A percentile compares a stretch with the other conserved stretches of the same genome.
These are phyloP conservation scores for Claviceps fusiformis DNA, from an alignment of 2,329 filamentous ascomycete genomes.

Conservation along the genomic window DNA sequence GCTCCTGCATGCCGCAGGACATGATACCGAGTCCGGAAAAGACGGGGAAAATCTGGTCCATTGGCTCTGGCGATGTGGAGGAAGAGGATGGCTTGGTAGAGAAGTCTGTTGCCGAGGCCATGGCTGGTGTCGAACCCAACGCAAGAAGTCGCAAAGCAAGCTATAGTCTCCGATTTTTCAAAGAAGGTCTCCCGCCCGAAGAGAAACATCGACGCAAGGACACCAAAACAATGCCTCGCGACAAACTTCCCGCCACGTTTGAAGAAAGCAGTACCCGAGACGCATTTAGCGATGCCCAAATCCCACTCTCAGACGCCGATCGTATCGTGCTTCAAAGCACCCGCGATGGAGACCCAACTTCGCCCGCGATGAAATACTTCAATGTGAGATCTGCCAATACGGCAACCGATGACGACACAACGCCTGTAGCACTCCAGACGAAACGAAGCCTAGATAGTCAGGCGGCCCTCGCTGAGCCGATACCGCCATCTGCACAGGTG, in stretches of 20 bases:
- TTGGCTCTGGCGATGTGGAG: constrained; percentile 36
- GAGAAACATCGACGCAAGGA: constrained; percentile 44
- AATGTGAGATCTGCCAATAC: constrained; percentile 6
- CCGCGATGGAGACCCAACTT: background rate
- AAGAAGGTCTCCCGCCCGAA: constrained; percentile 46
- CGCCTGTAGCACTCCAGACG: constrained; percentile 8
- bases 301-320: background rate
- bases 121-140: constrained; percentile 48
- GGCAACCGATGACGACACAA: constrained; percentile 1
- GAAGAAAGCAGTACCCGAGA: constrained; percentile 15
- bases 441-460: constrained; percentile 10
- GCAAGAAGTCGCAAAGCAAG: constrained; percentile 54
- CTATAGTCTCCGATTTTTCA: constrained; percentile 54
- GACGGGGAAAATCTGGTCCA: constrained; percentile 52
- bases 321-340: background rate
- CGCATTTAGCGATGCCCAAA: background rate
- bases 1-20: constrained; percentile 28
- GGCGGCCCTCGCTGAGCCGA: constrained; percentile 9
- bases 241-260: constrained; percentile 26
- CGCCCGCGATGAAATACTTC: constrained; percentile 8
- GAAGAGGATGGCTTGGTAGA: constrained; percentile 46
- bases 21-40: constrained; percentile 38
- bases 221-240: constrained; percentile 20
- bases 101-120: constrained; percentile 48
- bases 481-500: constrained; percentile 11